Conservation (phyloP, 768 basidiomycete species). For the Hygrocybe coccinea region DNA sequence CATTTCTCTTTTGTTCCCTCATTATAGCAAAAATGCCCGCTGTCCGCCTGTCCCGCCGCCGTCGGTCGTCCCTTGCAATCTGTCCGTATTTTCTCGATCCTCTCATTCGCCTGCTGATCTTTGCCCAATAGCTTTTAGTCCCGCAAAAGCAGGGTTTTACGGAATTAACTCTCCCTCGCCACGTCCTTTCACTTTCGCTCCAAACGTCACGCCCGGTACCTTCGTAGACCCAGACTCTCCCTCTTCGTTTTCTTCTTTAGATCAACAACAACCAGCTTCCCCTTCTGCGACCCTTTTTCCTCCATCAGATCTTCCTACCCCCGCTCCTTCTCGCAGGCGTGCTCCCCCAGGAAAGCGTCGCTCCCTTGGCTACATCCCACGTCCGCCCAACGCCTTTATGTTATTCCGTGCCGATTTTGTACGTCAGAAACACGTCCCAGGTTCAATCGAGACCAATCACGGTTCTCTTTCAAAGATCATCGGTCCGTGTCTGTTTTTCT, state of each 20-base stretch:
- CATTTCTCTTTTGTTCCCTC: slow-evolving; percentile 17
- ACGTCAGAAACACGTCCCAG: slow-evolving; percentile 72
- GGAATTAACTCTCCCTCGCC: slow-evolving; percentile 41
- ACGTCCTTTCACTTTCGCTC: slow-evolving; percentile 57
- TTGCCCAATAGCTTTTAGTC: slow-evolving; percentile 24
- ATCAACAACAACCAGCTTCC: slow-evolving; percentile 26
- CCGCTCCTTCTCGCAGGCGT: slow-evolving; percentile 41
- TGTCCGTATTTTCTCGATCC: slow-evolving; percentile 18
- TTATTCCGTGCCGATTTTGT: slow-evolving; percentile 82
- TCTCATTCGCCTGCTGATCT: neutral
- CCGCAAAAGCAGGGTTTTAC: slow-evolving; percentile 52
- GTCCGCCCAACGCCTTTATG: slow-evolving; percentile 84
- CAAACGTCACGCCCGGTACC: slow-evolving; percentile 54
- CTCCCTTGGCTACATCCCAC: slow-evolving; percentile 63
- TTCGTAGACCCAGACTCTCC: slow-evolving; percentile 33
- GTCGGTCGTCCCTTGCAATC: slow-evolving; percentile 38
- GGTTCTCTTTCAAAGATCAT: slow-evolving; percentile 71
- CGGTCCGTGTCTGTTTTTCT: slow-evolving; percentile 38
- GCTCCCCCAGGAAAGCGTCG: slow-evolving; percentile 58
- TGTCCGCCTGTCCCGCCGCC: slow-evolving; percentile 32
- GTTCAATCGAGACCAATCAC: slow-evolving; percentile 73
- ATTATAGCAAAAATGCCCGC: slow-evolving; percentile 29
- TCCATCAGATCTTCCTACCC: slow-evolving; percentile 40
- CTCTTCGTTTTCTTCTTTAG: slow-evolving; percentile 18
- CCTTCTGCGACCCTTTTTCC: slow-evolving; percentile 47